Evolutionary conservation across 2,329 filamentous ascomycete genomes (phyloP), one percentile per base, ranked within the genome.

Genomic region (Hypoxylon sp.): DNA sequence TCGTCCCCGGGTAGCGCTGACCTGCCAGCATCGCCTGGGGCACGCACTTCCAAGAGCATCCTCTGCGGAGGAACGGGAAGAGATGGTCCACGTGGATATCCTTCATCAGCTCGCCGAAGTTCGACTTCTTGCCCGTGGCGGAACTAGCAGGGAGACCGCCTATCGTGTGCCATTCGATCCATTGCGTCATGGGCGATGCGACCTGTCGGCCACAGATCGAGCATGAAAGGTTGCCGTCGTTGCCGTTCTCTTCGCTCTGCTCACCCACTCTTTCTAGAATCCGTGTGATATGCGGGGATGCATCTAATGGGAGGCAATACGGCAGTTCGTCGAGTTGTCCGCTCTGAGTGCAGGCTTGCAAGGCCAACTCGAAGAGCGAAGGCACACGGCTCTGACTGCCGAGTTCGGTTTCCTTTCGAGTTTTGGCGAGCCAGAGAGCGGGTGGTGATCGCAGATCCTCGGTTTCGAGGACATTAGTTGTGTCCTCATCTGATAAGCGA

Each of bases 121-220:
- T n/a, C n/a, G n/a, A n/a, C n/a, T 7, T 42, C 32, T 57, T 43
- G 1, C 31, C 21, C 21, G 21, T n/a, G 7, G 30, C 9, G n/a
- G n/a, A n/a, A n/a, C n/a, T n/a, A n/a, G n/a, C n/a, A n/a, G n/a
- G n/a, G n/a, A n/a, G n/a, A n/a, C n/a, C n/a, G n/a, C n/a, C n/a
- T n/a, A n/a, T n/a, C n/a, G n/a, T n/a, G 66, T 79, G 82, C 80
- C 84, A 87, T 62, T 87, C 84, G 5, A 87, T 69, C 84, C 84
- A 87, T 61, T 83, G 76, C 0, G 78, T 72, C 3, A 76, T 68
- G 2, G 83, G 79, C 15, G 80, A 70, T 5, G 83, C 69, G 3
- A 80, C 75, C 6, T 65, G 63, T 19, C 75, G 74, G 16, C 67
- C 60, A 61, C 84, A 87, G 0, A 75, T 69, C 1, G 79, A 78